Conservation (phyloP, 768 basidiomycete genomes). For the Calocybe gangraenosa region DNA sequence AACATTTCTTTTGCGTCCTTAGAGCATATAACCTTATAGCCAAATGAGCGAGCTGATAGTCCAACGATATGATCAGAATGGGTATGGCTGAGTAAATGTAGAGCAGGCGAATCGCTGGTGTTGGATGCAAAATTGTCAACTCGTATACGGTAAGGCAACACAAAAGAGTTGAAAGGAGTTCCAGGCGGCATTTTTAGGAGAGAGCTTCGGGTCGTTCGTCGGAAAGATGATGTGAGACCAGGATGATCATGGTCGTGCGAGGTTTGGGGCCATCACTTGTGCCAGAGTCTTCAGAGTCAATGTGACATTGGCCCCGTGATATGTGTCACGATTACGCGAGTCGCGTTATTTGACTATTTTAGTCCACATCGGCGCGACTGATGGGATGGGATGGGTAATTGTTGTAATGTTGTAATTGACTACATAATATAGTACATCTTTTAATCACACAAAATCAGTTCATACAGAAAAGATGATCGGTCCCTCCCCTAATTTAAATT, state of each 20-base stretch:
- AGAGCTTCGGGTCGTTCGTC: too few relatives aligned
- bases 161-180: conserved; percentile 73
- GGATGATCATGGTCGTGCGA: conserved; percentile 1
- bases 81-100: conserved; percentile 85
- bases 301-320: not conserved
- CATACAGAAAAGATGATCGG: too few relatives aligned
- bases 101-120: conserved; percentile 33
- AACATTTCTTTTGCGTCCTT: conserved; percentile 85
- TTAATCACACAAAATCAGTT: too few relatives aligned
- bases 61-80: conserved; percentile 87
- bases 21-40: conserved; percentile 71
- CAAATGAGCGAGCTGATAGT: conserved; percentile 71
- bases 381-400: too few relatives aligned
- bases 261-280: not conserved
- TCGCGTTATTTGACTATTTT: too few relatives aligned
- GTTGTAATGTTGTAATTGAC: too few relatives aligned
- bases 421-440: too few relatives aligned
- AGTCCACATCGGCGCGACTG: too few relatives aligned
- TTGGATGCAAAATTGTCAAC: conserved; percentile 75
- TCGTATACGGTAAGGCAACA: conserved; percentile 77
- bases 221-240: not conserved
- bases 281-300: not conserved
- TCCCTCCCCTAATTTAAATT: conserved; percentile 26
- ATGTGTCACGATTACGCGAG: too few relatives aligned
- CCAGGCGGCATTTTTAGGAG: conserved; percentile 59